Percentiles rank a stretch among this genome's conserved stretches.
phyloP scores from a whole-genome alignment of 1,284 basidiomycete genomes.

The Sporisorium iseilematis-ciliati region DNA sequence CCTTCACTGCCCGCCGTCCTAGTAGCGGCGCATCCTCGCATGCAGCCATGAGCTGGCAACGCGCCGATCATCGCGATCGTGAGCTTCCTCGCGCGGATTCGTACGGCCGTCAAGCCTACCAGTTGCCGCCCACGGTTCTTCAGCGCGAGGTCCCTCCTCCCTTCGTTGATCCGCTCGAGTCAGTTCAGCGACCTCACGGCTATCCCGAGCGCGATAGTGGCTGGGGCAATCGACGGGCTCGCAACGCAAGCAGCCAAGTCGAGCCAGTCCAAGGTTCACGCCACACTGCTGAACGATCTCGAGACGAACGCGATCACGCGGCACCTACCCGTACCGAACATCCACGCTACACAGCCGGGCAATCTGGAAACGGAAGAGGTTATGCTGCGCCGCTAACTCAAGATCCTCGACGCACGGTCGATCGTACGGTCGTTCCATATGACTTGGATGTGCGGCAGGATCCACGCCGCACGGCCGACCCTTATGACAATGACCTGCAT shows the following conservation, averaged over 20 bases:
- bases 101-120: not conserved
- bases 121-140: not conserved
- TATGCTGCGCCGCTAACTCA: too few relatives aligned
- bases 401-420: too few relatives aligned
- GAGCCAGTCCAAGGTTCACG: not conserved
- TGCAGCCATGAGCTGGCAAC: not conserved
- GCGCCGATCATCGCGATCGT: not conserved
- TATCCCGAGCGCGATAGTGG: conserved; percentile 8
- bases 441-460: too few relatives aligned
- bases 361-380: too few relatives aligned
- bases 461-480: too few relatives aligned
- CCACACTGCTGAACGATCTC: too few relatives aligned
- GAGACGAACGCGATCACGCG: too few relatives aligned
- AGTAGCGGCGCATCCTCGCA: too few relatives aligned
- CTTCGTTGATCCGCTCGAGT: not conserved
- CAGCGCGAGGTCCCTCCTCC: not conserved
- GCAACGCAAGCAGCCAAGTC: not conserved
- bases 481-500: too few relatives aligned
- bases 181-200: conserved; percentile 3
- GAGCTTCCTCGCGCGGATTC: not conserved
- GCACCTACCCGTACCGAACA: too few relatives aligned
- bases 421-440: too few relatives aligned
- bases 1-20: not conserved
- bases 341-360: too few relatives aligned
- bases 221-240: conserved; percentile 4